Base-by-base conservation (phyloP, 257 asterid genomes). In the Penstemon davidsonii region DNA sequence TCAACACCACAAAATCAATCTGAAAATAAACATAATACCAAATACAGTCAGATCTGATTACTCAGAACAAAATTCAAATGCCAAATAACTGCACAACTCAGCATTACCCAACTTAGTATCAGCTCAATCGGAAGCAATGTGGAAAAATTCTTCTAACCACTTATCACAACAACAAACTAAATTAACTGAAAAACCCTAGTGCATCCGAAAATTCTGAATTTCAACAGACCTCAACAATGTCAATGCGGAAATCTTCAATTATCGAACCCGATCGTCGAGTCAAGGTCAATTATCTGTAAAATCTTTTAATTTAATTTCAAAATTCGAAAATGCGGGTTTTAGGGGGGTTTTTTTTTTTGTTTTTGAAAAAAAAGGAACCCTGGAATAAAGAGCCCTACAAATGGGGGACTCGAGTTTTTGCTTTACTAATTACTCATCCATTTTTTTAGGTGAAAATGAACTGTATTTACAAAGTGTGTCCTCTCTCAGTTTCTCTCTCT, bases 1-100 rank as follows among this genome's bases (percentile, higher is more conserved):
- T 5, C 68, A 46, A 46, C 57, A 45, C 41, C 11, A 63, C 12
- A 55, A 55, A 60, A 72, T 50, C 45, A 67, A 70, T 42, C 71
- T 58, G 15, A 40, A 5, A 62, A 58, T 19, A 54, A 37, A 45
- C 73, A 66, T 3, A 53, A 45, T 71, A 55, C 64, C 40, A 70
- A 77, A 60, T 64, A 54, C 50, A 40, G 46, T 68, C 86, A 87
- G 95, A 89, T 92, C 98, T 81, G 82, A 77, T 67, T 69, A 72
- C 45, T 12, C 43, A 10, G 44, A 62, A n/a, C 60, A 67, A 59
- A 75, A 62, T 19, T 45, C 60, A 73, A 73, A 77, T 56, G 80
- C 77, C 54, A 68, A 60, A 59, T 55, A 67, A 60, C 71, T 44
- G 56, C 69, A 63, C 78, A 75, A 57, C 82, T 60, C 45, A 54